Conservation (phyloP, 441 rosid genomes). For the Gossypium davidsonii region DNA sequence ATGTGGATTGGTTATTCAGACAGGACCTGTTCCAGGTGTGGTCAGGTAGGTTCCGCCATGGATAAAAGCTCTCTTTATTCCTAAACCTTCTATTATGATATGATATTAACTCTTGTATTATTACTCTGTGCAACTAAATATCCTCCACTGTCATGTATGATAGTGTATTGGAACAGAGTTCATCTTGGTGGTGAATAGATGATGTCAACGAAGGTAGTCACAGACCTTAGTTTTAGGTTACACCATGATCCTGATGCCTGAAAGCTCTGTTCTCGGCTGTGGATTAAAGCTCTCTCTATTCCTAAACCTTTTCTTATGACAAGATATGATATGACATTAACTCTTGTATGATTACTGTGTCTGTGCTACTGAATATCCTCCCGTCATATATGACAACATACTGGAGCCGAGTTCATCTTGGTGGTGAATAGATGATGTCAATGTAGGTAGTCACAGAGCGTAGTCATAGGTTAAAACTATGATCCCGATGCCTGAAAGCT, state of each 20-base stretch:
- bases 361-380: background rate
- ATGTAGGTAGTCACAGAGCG: too few relatives aligned
- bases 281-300: background rate
- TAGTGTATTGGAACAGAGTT: background rate
- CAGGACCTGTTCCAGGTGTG: background rate
- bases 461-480: too few relatives aligned
- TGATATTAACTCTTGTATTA: background rate
- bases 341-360: background rate
- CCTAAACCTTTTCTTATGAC: background rate
- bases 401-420: background rate
- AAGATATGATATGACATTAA: background rate
- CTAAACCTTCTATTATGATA: background rate
- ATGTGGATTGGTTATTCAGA: background rate
- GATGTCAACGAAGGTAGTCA: background rate
- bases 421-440: background rate
- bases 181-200: background rate
- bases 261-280: background rate
- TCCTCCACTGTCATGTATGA: background rate
- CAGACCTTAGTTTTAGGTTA: too few relatives aligned
- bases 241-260: too few relatives aligned
- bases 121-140: background rate
- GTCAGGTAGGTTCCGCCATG: background rate
- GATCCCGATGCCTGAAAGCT: too few relatives aligned
- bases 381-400: background rate
- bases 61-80: background rate